phyloP scores from a whole-genome alignment of 2,329 filamentous ascomycete genomes.

The Aspergillus costaricaensis region DNA sequence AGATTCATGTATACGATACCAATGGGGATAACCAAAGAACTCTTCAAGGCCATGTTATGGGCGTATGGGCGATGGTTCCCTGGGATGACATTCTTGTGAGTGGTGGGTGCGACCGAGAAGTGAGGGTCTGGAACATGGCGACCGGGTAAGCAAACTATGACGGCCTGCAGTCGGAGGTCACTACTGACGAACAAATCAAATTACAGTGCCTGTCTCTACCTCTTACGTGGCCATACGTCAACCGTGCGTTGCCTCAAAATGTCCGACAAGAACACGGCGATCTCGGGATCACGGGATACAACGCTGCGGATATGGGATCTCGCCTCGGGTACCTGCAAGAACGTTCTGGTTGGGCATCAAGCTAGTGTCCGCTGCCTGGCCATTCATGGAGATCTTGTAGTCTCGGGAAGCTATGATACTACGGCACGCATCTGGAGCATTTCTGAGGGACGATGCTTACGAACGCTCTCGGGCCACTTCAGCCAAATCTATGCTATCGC shows the following conservation, averaged over 20 bases:
- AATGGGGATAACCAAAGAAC: slow-evolving; percentile 86
- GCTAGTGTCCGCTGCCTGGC: slow-evolving; percentile 93
- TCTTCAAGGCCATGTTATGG: slow-evolving; percentile 95
- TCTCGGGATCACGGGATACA: slow-evolving; percentile 93
- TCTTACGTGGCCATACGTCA: slow-evolving; percentile 89
- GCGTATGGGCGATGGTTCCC: slow-evolving; percentile 99
- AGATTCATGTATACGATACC: slow-evolving; percentile 97
- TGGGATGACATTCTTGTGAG: slow-evolving; percentile 95
- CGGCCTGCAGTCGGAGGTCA: background rate
- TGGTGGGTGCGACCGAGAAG: slow-evolving; percentile 93
- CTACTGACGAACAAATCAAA: slow-evolving; percentile 17
- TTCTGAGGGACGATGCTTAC: slow-evolving; percentile 86
- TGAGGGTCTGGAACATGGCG: slow-evolving; percentile 93
- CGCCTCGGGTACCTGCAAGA: slow-evolving; percentile 79
- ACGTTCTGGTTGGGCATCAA: slow-evolving; percentile 91
- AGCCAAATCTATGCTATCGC: slow-evolving; percentile 99
- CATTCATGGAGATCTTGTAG: slow-evolving; percentile 93
- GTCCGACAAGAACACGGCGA: slow-evolving; percentile 90
- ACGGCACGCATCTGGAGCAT: slow-evolving; percentile 98
- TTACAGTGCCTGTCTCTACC: slow-evolving; percentile 70
- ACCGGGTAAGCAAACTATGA: slow-evolving; percentile 66
- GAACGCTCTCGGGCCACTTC: slow-evolving; percentile 90
- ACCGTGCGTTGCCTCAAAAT: slow-evolving; percentile 97
- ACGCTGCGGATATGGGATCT: slow-evolving; percentile 96
- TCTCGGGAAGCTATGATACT: slow-evolving; percentile 98